These are phyloP conservation scores for Pseudozyma sp. DNA, from an alignment of 1,284 basidiomycete species.

Conservation along the genomic window DNA sequence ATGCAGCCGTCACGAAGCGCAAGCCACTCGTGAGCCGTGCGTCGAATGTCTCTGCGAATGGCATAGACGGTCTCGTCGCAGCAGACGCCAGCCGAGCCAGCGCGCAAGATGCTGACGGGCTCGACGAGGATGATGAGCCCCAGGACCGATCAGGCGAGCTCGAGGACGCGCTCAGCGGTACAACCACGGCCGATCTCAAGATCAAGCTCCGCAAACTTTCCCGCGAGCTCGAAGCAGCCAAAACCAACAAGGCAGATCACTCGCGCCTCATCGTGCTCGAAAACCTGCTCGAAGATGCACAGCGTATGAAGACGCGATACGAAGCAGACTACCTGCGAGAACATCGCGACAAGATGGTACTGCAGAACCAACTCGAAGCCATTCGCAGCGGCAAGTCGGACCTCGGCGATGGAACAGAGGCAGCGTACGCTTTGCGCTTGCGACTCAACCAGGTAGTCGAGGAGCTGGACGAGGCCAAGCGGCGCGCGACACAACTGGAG, in stretches of 20 bases:
- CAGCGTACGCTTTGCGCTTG: constrained; percentile 85
- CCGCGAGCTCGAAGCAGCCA: constrained; percentile 80
- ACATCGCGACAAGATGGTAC: constrained; percentile 82
- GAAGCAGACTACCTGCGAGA: constrained; percentile 87
- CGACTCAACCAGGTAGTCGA: constrained; percentile 87
- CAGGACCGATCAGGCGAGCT: constrained; percentile 82
- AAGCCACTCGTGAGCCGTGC: constrained; percentile 43
- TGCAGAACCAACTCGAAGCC: constrained; percentile 86
- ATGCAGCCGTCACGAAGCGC: constrained; percentile 70
- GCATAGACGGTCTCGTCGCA: constrained; percentile 50
- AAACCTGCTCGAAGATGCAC: constrained; percentile 89
- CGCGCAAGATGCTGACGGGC: constrained; percentile 20
- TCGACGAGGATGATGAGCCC: constrained; percentile 31
- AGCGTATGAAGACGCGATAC: constrained; percentile 87
- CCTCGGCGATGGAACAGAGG: constrained; percentile 84
- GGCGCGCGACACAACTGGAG: constrained; percentile 78
- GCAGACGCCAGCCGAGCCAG: constrained; percentile 40
- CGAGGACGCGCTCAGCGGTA: constrained; percentile 84
- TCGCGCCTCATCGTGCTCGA: constrained; percentile 84
- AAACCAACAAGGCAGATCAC: constrained; percentile 79
- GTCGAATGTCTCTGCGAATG: constrained; percentile 51
- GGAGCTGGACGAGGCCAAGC: constrained; percentile 79
- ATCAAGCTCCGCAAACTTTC: constrained; percentile 84
- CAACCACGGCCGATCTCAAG: constrained; percentile 86
- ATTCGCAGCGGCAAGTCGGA: constrained; percentile 83